phyloP scores from a whole-genome alignment of 176 grass and related monocot genomes.

The Eleusine indica region DNA sequence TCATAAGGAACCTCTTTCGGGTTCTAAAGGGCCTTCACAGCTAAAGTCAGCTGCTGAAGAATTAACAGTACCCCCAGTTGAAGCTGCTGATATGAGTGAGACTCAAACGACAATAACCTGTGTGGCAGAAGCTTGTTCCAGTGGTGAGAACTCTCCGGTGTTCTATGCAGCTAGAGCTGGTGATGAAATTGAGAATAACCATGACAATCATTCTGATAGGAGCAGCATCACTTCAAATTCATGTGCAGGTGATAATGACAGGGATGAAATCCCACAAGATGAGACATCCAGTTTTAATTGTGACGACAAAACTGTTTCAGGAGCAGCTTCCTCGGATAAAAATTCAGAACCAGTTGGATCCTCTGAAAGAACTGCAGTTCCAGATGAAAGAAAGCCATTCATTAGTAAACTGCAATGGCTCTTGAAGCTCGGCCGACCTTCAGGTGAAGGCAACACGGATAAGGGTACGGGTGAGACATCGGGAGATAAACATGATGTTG shows the following conservation, averaged over 20 bases:
- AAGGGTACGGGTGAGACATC: constrained; percentile 44
- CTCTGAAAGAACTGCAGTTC: constrained; percentile 26
- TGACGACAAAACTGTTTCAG: constrained; percentile 31
- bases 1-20: constrained; percentile 24
- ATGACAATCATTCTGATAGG: constrained; percentile 70
- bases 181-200: constrained; percentile 50
- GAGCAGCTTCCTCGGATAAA: constrained; percentile 19
- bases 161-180: constrained; percentile 48
- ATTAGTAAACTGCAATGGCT: constrained; percentile 86
- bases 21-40: neutral
- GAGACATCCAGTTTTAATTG: constrained; percentile 44
- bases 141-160: constrained; percentile 58
- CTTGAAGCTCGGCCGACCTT: constrained; percentile 66
- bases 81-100: constrained; percentile 11
- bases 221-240: constrained; percentile 78
- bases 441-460: constrained; percentile 46
- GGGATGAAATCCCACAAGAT: constrained; percentile 44
- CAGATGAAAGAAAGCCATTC: constrained; percentile 65
- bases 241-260: constrained; percentile 55
- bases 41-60: neutral
- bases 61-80: neutral
- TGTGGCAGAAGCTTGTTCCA: constrained; percentile 47
- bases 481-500: constrained; percentile 26
- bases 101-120: constrained; percentile 33
- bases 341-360: constrained; percentile 39